A percentile compares a stretch with the other conserved stretches of the same genome.
These are phyloP conservation scores for Chernovozyma aurita DNA, from an alignment of 1,139 yeast species.

Conservation along the genomic window DNA sequence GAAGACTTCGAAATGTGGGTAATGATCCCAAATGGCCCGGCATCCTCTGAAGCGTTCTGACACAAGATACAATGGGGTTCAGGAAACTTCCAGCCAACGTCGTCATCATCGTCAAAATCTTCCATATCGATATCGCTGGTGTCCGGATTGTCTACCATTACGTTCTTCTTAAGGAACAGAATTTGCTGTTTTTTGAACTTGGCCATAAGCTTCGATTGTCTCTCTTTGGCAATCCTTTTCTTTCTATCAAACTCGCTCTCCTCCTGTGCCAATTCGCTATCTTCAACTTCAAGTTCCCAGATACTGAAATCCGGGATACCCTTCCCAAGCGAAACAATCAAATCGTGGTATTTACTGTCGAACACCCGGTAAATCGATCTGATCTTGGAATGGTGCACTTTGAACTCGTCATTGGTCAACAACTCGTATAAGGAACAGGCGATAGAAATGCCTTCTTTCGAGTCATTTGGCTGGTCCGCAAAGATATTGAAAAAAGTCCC, in stretches of 20 bases:
- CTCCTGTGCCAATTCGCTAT: constrained; percentile 12
- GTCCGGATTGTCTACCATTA: constrained; percentile 25
- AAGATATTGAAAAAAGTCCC: constrained; percentile 35
- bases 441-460: constrained; percentile 32
- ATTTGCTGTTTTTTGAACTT: constrained; percentile 77
- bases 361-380: constrained; percentile 48
- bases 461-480: constrained; percentile 20
- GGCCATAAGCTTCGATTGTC: constrained; percentile 70
- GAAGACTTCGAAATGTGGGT: constrained; percentile 57
- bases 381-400: constrained; percentile 46
- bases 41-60: constrained; percentile 70
- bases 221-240: constrained; percentile 64
- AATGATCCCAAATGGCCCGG: constrained; percentile 74
- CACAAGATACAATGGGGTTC: constrained; percentile 83
- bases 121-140: constrained; percentile 37
- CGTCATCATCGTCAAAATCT: constrained; percentile 18
- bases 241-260: constrained; percentile 54
- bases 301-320: constrained; percentile 20
- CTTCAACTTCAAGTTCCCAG: constrained; percentile 14
- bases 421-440: constrained; percentile 43
- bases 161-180: constrained; percentile 55
- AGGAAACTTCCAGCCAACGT: constrained; percentile 64
- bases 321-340: constrained; percentile 17
- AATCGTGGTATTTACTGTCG: constrained; percentile 20
- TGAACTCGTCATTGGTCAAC: constrained; percentile 35